Evolutionary conservation across 2,329 filamentous ascomycete genomes (phyloP).

Genomic region (Penicillium olsonii): DNA sequence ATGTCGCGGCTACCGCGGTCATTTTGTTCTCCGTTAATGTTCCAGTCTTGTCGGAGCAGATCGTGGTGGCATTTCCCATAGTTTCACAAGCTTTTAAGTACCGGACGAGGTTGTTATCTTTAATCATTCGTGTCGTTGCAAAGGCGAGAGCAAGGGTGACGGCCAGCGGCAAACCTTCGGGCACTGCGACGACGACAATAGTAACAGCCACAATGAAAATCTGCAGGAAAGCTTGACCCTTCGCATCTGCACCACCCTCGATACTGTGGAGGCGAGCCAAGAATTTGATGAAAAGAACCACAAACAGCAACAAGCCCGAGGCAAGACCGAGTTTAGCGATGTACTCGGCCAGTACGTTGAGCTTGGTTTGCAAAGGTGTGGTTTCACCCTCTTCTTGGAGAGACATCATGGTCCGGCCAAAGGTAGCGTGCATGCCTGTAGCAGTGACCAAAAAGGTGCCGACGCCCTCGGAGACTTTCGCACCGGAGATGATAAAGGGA

Average conservation of each 20-base stretch:
- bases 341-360: constrained; percentile 75
- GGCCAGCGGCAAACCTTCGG: constrained; percentile 62
- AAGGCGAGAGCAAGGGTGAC: constrained; percentile 64
- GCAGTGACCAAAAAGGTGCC: constrained; percentile 76
- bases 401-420: constrained; percentile 78
- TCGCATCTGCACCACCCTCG: constrained; percentile 46
- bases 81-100: constrained; percentile 62
- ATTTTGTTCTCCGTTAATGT: constrained; percentile 67
- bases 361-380: constrained; percentile 75
- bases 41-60: constrained; percentile 68
- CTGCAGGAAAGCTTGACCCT: constrained; percentile 60
- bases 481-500: constrained; percentile 78
- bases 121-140: constrained; percentile 64
- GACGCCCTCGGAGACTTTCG: constrained; percentile 74
- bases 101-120: constrained; percentile 64
- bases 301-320: constrained; percentile 73
- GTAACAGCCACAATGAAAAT: constrained; percentile 62
- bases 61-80: constrained; percentile 65
- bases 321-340: constrained; percentile 74
- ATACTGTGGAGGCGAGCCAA: constrained; percentile 61
- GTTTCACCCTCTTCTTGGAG: constrained; percentile 74
- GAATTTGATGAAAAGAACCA: constrained; percentile 79
- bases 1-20: constrained; percentile 60
- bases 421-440: constrained; percentile 71
- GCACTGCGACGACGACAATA: constrained; percentile 61